These are phyloP conservation scores for Boletus pseudopeckii DNA, from an alignment of 768 basidiomycete genomes.

Conservation along the genomic window DNA sequence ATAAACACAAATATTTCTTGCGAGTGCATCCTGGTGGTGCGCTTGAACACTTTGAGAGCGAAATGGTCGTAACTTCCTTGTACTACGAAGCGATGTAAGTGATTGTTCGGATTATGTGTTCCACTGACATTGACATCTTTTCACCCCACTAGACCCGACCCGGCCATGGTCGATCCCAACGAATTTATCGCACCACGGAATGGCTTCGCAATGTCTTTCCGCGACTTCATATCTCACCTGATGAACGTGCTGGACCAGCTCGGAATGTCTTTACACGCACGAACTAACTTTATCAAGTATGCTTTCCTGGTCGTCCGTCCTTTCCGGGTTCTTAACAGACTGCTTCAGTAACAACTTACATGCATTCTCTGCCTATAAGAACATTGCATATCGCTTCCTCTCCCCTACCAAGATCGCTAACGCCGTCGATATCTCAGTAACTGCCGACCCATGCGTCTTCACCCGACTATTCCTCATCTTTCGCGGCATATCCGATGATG, in stretches of 20 bases:
- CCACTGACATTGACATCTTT: neutral
- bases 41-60: constrained; percentile 81
- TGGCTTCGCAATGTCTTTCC: constrained; percentile 80
- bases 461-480: constrained; percentile 85
- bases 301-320: constrained; percentile 22
- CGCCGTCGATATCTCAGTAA: constrained; percentile 86
- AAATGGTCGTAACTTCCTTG: constrained; percentile 72
- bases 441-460: constrained; percentile 74
- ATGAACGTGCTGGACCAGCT: constrained; percentile 81
- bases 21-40: constrained; percentile 83
- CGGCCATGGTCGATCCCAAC: constrained; percentile 68
- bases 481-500: constrained; percentile 78
- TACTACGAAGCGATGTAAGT: constrained; percentile 86
- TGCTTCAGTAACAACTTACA: constrained; percentile 66
- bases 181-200: constrained; percentile 80
- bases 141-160: constrained; percentile 62
- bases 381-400: constrained; percentile 89
- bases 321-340: neutral
- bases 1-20: constrained; percentile 79
- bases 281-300: constrained; percentile 79
- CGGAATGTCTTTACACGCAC: constrained; percentile 78
- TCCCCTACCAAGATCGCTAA: constrained; percentile 74
- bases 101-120: neutral
- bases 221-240: constrained; percentile 77
- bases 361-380: constrained; percentile 71